A percentile compares a stretch with the other conserved stretches of the same genome.
Evolutionary conservation across 192 early-diverging fungal genomes (phyloP).

Genomic region (Entrophospora sp.): DNA sequence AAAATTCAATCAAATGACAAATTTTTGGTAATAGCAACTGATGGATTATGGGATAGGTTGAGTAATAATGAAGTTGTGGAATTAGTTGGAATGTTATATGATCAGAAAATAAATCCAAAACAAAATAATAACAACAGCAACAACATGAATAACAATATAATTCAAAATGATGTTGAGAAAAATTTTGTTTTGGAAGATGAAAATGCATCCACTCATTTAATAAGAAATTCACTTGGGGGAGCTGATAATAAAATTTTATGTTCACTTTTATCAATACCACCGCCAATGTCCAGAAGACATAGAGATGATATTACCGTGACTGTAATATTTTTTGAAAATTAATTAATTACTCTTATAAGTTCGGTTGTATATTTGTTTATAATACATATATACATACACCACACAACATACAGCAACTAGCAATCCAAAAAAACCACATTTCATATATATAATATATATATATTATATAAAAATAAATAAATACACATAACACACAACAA

Average conservation of each 20-base stretch:
- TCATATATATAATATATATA: too few species aligned
- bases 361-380: background rate
- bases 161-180: conserved; percentile 19
- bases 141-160: background rate
- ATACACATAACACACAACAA: too few species aligned
- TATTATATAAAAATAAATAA: too few species aligned
- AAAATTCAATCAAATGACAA: conserved; percentile 49
- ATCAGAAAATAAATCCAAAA: conserved; percentile 22
- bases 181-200: conserved; percentile 22
- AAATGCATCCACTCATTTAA: conserved; percentile 65
- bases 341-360: background rate
- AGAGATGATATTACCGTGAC: conserved; percentile 81
- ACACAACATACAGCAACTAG: too few species aligned
- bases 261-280: conserved; percentile 53
- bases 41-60: conserved; percentile 76
- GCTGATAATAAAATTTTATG: conserved; percentile 53
- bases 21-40: conserved; percentile 73
- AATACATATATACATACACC: too few species aligned
- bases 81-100: conserved; percentile 35
- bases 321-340: conserved; percentile 25
- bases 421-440: too few species aligned
- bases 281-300: conserved; percentile 53
- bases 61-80: conserved; percentile 52
- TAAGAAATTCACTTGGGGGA: conserved; percentile 57
- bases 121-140: conserved; percentile 11